Conservation (phyloP, 2,329 filamentous ascomycete genomes). For the Aaosphaeria pasadenensis region DNA sequence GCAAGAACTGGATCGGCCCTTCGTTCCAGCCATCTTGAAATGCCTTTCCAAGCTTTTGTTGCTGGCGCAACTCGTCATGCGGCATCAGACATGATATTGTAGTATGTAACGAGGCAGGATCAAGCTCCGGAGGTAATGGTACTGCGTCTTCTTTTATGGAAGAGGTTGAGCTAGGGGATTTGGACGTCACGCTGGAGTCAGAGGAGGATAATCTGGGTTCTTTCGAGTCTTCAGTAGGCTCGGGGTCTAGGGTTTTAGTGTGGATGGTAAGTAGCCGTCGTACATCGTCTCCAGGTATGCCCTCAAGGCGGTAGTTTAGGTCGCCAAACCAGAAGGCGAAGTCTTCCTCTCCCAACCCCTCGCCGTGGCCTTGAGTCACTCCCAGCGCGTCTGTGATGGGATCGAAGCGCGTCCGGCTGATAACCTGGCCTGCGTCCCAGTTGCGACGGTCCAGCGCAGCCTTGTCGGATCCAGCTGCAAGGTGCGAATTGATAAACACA, state of each 20-base stretch:
- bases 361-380: conserved; percentile 55
- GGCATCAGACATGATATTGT: conserved; percentile 83
- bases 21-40: conserved; percentile 94
- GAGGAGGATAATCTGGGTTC: conserved; percentile 9
- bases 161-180: conserved; percentile 8
- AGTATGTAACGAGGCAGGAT: conserved; percentile 83
- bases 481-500: conserved; percentile 87
- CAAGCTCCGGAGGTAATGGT: conserved; percentile 53
- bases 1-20: conserved; percentile 81
- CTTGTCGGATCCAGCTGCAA: conserved; percentile 82
- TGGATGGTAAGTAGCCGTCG: conserved; percentile 79
- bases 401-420: conserved; percentile 72
- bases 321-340: conserved; percentile 97
- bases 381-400: conserved; percentile 66
- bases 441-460: conserved; percentile 76
- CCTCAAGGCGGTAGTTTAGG: conserved; percentile 88
- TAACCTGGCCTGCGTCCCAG: conserved; percentile 83
- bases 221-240: conserved; percentile 7
- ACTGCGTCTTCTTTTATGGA: conserved; percentile 14
- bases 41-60: conserved; percentile 71
- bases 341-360: conserved; percentile 82
- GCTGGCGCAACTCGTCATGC: conserved; percentile 79
- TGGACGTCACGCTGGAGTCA: conserved; percentile 17
- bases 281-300: conserved; percentile 86
- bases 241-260: conserved; percentile 63